These are phyloP conservation scores for Tuber indicum DNA, from an alignment of 495 filamentous ascomycete species.

Conservation along the genomic window DNA sequence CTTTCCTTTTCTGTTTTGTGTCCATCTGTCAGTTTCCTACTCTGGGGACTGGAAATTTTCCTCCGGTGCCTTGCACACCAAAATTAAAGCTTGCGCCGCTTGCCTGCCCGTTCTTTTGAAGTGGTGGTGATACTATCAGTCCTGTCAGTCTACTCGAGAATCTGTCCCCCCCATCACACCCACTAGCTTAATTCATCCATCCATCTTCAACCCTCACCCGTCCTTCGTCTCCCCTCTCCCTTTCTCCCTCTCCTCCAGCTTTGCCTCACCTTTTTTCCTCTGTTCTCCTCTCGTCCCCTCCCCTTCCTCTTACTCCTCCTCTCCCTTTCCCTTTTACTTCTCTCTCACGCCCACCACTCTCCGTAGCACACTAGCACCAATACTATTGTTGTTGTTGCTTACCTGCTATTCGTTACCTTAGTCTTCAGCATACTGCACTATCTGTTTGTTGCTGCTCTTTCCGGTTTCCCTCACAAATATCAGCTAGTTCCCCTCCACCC, in stretches of 20 bases:
- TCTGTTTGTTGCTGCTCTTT: not conserved
- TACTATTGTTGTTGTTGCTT: not conserved
- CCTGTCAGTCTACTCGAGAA: slow-evolving; percentile 1
- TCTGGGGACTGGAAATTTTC: not conserved
- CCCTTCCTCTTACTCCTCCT: too few relatives aligned
- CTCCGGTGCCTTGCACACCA: not conserved
- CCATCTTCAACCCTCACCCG: slow-evolving; percentile 40
- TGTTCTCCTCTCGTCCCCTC: not conserved
- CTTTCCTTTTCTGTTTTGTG: not conserved
- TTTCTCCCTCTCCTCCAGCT: slow-evolving; percentile 8
- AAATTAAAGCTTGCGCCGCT: not conserved
- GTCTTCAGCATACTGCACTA: not conserved
- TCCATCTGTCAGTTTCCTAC: not conserved
- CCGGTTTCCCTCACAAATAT: not conserved
- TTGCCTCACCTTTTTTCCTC: slow-evolving; percentile 2
- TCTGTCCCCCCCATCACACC: slow-evolving; percentile 13
- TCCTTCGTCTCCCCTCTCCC: slow-evolving; percentile 44
- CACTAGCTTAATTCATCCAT: slow-evolving; percentile 13
- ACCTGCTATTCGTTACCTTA: not conserved
- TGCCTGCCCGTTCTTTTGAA: not conserved
- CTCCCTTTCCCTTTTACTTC: not conserved
- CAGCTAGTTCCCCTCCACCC: slow-evolving; percentile 3
- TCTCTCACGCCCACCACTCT: not conserved
- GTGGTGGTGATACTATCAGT: not conserved
- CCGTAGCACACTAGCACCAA: not conserved